Base-by-base conservation (phyloP, 139 green algal genomes). In the Deuterostichococcus epilithicus region DNA sequence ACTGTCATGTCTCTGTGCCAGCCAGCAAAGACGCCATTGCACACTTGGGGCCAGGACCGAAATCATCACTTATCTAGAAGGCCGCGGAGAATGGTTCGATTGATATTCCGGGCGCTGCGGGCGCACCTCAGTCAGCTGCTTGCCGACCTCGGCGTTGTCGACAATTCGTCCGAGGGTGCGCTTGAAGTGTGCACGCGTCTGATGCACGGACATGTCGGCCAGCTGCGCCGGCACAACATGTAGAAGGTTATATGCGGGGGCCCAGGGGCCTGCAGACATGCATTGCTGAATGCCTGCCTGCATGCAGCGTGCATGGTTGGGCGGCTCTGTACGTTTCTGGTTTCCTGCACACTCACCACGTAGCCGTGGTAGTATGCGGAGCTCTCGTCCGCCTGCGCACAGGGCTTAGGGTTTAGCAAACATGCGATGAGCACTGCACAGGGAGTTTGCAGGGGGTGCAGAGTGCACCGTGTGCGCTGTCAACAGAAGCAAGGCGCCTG, bases 301-400 rank as follows among this genome's bases (percentile, higher is more conserved):
- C 42, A 52, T 52, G 42, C 42, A 52, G 42, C n/a, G n/a, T n/a
- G n/a, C n/a, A n/a, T n/a, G n/a, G n/a, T n/a, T n/a, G n/a, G n/a
- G n/a, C n/a, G n/a, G n/a, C n/a, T n/a, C n/a, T n/a, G n/a, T n/a
- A n/a, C n/a, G n/a, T n/a, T n/a, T n/a, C n/a, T n/a, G n/a, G n/a
- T n/a, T n/a, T n/a, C n/a, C n/a, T n/a, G n/a, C n/a, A n/a, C n/a
- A n/a, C n/a, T n/a, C n/a, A 52, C 70, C 2, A 87, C 78, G 58
- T 87, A 94, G 36, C 82, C 88, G 59, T 95, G 91, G 79, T 92
- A 96, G 81, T 96, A 96, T 76, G 80, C 89, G 23, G 60, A 80
- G 26, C 71, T 75, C 81, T 96, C 90, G 74, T 96, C 91, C 10
- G 80, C 81, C 35, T 93, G 80, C 60, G 91, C 44, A 95, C 91